A percentile compares a stretch with the other conserved stretches of the same genome.
phyloP scores from a whole-genome alignment of 164 flowering plant genomes.

The Sextonia rubra region DNA sequence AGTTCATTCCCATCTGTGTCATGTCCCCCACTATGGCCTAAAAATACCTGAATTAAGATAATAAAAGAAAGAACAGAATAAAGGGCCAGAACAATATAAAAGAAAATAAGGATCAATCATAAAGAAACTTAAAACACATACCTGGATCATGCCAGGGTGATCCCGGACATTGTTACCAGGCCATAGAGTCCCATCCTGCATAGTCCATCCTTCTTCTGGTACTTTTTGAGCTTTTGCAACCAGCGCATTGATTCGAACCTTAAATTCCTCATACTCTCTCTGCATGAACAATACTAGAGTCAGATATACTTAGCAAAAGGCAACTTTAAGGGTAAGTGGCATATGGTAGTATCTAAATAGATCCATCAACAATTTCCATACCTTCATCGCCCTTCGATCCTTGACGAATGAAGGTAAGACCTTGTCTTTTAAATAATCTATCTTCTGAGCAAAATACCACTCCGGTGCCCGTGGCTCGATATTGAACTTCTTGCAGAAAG shows the following conservation, averaged over 20 bases:
- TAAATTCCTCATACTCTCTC: conserved; percentile 98
- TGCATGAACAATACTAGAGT: conserved; percentile 17
- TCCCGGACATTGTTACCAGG: conserved; percentile 94
- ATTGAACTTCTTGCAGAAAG: conserved; percentile 83
- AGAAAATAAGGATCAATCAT: neutral
- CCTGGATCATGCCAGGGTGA: conserved; percentile 99
- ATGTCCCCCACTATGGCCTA: conserved; percentile 93
- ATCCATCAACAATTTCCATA: conserved; percentile 9
- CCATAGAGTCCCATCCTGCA: conserved; percentile 99
- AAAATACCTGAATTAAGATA: conserved; percentile 47
- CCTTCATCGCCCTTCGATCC: conserved; percentile 98
- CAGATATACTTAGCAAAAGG: neutral
- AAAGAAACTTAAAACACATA: neutral
- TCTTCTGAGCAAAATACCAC: conserved; percentile 75
- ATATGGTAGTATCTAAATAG: too few species aligned
- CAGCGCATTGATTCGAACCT: conserved; percentile 81
- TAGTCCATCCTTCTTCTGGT: conserved; percentile 94
- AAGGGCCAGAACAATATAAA: neutral
- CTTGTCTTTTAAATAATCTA: conserved; percentile 92
- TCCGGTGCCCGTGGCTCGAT: conserved; percentile 98
- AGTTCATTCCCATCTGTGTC: conserved; percentile 93
- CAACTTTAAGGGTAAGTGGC: neutral
- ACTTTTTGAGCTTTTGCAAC: conserved; percentile 81
- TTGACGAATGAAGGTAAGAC: conserved; percentile 94
- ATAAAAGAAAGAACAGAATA: neutral